These are phyloP conservation scores for Agaricus sinodeliciosus DNA, from an alignment of 768 basidiomycete genomes.

Conservation along the genomic window DNA sequence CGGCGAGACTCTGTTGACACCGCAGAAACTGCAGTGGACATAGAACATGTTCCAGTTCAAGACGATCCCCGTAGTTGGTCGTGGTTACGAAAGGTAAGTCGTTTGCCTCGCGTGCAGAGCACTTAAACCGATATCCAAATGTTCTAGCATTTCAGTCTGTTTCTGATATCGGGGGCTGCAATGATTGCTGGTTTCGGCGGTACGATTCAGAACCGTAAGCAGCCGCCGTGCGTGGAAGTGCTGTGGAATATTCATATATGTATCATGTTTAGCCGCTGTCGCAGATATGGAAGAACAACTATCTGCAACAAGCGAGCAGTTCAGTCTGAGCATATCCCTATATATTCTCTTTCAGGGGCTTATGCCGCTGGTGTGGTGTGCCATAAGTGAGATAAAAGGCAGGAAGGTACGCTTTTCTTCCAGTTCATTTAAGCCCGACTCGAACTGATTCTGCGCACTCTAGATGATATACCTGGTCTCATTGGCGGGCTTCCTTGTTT, in stretches of 20 bases:
- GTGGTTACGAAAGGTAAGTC: conserved; percentile 41
- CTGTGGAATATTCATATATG: background rate
- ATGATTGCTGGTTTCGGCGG: conserved; percentile 52
- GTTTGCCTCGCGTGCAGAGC: background rate
- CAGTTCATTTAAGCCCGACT: no score
- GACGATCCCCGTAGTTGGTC: conserved; percentile 64
- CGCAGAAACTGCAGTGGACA: conserved; percentile 24
- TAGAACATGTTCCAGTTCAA: conserved; percentile 46
- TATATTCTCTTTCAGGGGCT: conserved; percentile 70
- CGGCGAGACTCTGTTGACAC: background rate
- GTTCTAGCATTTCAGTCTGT: conserved; percentile 35
- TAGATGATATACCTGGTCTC: conserved; percentile 49
- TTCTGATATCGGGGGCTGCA: conserved; percentile 43
- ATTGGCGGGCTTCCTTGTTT: conserved; percentile 45
- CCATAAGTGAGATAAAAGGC: conserved; percentile 69
- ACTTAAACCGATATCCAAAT: background rate
- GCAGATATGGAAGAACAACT: conserved; percentile 52
- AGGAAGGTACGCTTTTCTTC: conserved; percentile 42
- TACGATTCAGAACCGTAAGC: conserved; percentile 62
- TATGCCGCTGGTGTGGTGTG: conserved; percentile 62
- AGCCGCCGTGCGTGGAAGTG: background rate
- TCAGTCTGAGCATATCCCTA: conserved; percentile 63
- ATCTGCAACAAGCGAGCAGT: conserved; percentile 50
- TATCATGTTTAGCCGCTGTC: conserved; percentile 45
- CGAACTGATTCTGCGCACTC: background rate